Base-by-base conservation (phyloP, 2,329 filamentous ascomycete genomes). In the Fusarium foetens region DNA sequence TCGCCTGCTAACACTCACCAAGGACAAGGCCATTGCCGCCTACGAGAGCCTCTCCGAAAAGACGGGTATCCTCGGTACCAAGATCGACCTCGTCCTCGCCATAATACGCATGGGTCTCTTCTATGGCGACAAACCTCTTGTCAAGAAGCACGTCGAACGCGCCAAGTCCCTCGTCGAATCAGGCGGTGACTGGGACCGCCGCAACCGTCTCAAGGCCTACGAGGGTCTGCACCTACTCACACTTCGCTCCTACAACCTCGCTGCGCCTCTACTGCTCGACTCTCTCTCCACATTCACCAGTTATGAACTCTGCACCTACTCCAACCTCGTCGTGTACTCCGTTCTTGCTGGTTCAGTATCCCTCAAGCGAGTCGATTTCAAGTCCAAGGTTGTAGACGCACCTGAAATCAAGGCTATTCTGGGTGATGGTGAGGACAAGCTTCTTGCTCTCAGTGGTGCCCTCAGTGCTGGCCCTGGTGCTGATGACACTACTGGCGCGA, bases 131-230 rank as follows among this genome's bases (percentile, higher is more conserved):
- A 95, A 94, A 84, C 82, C 92, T 43, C 89, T 96, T 61, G 95
- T 97, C 53, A 97, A 97, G 90, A 97, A 97, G 88, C 93, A 94
- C 67, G 89, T 98, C 51, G 94, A 97, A 79, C 92, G 95, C 46
- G 95, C 95, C 76, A 94, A 93, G 84, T 89, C 93, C 7, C 88
- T 99, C 55, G 95, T 99, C 38, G 96, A 99, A 80, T 93, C 93
- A 74, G 96, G 96, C 75, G 96, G 96, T 82, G 96, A 99, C 83
- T 99, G 96, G 96, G 96, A 99, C 82, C 93, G 96, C 73, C 92
- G 96, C 81, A 99, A 99, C 86, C 92, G 96, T 68, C 90, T 99
- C 79, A 99, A 99, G 91, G 96, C 96, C 75, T 99, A 99, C 88
- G 94, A 97, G 81, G 96, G 96, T 70, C 88, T 99, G 62, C 93